phyloP scores from a whole-genome alignment of 257 asterid genomes.

The Solanum phureja region DNA sequence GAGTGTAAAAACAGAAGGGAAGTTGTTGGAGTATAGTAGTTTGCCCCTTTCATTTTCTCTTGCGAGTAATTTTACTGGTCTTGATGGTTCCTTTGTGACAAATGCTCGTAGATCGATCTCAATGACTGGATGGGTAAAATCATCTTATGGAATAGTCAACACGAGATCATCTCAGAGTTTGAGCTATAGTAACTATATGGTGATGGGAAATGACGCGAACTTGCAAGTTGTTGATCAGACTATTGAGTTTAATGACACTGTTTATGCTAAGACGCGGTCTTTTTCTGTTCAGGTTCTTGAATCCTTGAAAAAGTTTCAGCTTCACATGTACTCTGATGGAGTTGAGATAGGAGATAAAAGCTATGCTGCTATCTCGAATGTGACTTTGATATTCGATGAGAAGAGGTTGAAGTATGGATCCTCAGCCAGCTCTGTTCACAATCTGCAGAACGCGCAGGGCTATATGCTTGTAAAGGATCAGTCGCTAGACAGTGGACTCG shows the following conservation, averaged over 20 bases:
- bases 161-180: conserved; percentile 33
- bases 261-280: conserved; percentile 10
- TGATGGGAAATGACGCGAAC: conserved; percentile 45
- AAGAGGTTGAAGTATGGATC: conserved; percentile 18
- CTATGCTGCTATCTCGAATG: conserved; percentile 37
- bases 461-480: conserved; percentile 44
- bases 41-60: conserved; percentile 18
- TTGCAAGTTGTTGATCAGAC: conserved; percentile 49
- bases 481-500: conserved; percentile 39
- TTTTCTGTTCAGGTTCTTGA: conserved; percentile 6
- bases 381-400: conserved; percentile 45
- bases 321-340: conserved; percentile 23
- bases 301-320: conserved; percentile 27
- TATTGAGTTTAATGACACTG: conserved; percentile 31
- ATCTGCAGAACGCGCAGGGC: conserved; percentile 48
- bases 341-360: conserved; percentile 32
- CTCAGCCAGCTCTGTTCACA: conserved; percentile 22
- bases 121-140: conserved; percentile 44
- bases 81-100: conserved; percentile 41
- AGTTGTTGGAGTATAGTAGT: conserved; percentile 15
- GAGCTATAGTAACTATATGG: conserved; percentile 39
- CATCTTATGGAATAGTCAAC: conserved; percentile 43
- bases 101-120: conserved; percentile 39
- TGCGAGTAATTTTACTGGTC: conserved; percentile 37
- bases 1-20: conserved; percentile 34